These are phyloP conservation scores for Closterium sp. DNA, from an alignment of 139 green algal species.

Conservation along the genomic window DNA sequence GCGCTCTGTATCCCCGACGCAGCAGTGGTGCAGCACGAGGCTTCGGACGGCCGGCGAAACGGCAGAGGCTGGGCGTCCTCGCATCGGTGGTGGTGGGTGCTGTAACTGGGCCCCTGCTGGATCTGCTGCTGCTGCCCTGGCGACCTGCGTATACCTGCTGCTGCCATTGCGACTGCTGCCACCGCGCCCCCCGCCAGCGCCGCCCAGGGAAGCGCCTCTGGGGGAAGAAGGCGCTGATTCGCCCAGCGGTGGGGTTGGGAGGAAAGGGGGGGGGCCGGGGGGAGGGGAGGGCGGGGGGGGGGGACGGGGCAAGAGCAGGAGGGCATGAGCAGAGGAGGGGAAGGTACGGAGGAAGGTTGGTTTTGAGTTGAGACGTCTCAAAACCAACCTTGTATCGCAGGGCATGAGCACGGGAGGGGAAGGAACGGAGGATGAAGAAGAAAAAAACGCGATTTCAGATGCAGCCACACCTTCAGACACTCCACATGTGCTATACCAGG, in stretches of 20 bases:
- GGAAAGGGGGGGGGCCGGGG: background rate
- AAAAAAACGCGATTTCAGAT: too few species aligned
- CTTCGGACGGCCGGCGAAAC: background rate
- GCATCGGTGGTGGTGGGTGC: background rate
- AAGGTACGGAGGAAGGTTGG: too few species aligned
- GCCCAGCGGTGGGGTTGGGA: background rate
- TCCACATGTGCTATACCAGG: too few species aligned
- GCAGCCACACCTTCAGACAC: too few species aligned
- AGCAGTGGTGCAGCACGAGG: background rate
- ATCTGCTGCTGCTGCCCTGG: background rate
- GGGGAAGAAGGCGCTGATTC: background rate
- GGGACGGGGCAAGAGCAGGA: background rate
- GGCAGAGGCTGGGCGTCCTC: background rate
- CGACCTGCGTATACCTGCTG: background rate
- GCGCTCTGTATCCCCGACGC: background rate
- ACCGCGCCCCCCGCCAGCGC: background rate
- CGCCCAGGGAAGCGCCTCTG: background rate
- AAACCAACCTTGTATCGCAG: too few species aligned
- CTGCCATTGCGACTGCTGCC: background rate
- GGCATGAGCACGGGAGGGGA: too few species aligned
- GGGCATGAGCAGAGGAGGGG: background rate
- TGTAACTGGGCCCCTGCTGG: background rate
- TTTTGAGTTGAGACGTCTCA: too few species aligned
- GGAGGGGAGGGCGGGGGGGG: background rate
- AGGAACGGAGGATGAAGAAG: too few species aligned